Evolutionary conservation across 768 basidiomycete species (phyloP).

Genomic region (Mycena galericulata): DNA sequence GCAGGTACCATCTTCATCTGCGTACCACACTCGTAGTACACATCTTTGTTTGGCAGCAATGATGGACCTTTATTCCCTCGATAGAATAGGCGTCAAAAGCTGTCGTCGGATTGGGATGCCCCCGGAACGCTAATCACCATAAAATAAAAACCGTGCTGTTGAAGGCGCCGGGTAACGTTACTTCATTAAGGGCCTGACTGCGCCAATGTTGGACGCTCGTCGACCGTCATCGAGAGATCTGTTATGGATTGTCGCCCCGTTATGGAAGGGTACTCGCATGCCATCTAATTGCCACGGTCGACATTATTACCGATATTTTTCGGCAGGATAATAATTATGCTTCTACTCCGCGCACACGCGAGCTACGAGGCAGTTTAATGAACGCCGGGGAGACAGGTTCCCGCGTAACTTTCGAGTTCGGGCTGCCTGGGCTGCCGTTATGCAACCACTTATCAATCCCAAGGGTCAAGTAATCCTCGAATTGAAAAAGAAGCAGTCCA

Average conservation of each 20-base stretch:
- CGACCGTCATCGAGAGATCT: not conserved
- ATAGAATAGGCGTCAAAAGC: constrained; percentile 17
- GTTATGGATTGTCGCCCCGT: constrained; percentile 14
- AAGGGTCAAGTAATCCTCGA: constrained; percentile 12
- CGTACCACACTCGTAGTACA: not conserved
- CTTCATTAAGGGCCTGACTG: constrained; percentile 25
- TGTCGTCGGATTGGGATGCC: constrained; percentile 5
- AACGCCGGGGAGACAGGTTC: constrained; percentile 13
- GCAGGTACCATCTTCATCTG: constrained; percentile 11
- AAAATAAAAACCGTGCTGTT: constrained; percentile 25
- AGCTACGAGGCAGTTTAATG: constrained; percentile 2
- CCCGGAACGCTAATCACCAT: constrained; percentile 42
- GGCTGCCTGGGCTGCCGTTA: not conserved
- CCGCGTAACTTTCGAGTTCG: constrained; percentile 23
- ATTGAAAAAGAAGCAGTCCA: constrained; percentile 6
- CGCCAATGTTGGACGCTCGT: constrained; percentile 18
- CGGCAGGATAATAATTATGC: constrained; percentile 1
- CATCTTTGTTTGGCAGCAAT: constrained; percentile 27
- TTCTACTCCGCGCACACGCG: constrained; percentile 1
- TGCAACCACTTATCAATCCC: constrained; percentile 13
- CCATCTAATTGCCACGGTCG: constrained; percentile 14
- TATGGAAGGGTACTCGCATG: not conserved
- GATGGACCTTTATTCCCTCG: constrained; percentile 23
- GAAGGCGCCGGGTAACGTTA: constrained; percentile 10
- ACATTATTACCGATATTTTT: constrained; percentile 8